Percentiles rank a stretch among this genome's conserved stretches.
These are phyloP conservation scores for Oidium heveae DNA, from an alignment of 2,329 filamentous ascomycete genomes.

Conservation along the genomic window DNA sequence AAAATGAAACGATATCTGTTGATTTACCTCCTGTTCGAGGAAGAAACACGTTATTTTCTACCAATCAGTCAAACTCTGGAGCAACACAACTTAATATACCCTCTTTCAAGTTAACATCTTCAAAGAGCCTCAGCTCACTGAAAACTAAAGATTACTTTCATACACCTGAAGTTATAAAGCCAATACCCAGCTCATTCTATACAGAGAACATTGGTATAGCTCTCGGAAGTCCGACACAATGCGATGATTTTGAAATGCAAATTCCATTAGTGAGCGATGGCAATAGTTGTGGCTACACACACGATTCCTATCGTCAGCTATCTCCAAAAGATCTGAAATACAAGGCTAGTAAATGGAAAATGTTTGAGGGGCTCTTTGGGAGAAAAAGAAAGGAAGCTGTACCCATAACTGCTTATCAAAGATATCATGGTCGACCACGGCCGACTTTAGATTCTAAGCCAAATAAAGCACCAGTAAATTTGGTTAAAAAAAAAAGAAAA, in stretches of 20 bases:
- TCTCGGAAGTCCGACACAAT: conserved; percentile 34
- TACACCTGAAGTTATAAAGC: too few species aligned
- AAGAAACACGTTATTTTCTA: too few species aligned
- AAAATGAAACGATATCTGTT: too few species aligned
- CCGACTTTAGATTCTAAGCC: not conserved
- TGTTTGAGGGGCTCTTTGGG: conserved; percentile 28
- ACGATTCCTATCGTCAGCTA: not conserved
- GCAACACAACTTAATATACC: too few species aligned
- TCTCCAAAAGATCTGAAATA: not conserved
- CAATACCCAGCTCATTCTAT: not conserved
- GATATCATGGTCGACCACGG: conserved; percentile 11
- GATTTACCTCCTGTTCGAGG: too few species aligned
- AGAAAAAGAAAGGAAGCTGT: conserved; percentile 15
- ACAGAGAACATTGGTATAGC: conserved; percentile 38
- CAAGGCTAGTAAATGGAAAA: conserved; percentile 25
- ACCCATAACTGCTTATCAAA: conserved; percentile 5
- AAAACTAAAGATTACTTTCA: too few species aligned
- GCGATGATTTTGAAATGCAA: not conserved
- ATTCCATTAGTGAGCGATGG: not conserved
- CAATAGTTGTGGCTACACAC: not conserved
- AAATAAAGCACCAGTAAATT: not conserved
- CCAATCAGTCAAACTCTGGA: too few species aligned
- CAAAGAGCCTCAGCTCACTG: too few species aligned
- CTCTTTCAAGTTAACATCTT: too few species aligned
- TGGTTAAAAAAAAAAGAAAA: not conserved